Evolutionary conservation across 1,284 basidiomycete species (phyloP), one percentile per base, ranked within the genome.

Genomic region (Pholiota adiposa): DNA sequence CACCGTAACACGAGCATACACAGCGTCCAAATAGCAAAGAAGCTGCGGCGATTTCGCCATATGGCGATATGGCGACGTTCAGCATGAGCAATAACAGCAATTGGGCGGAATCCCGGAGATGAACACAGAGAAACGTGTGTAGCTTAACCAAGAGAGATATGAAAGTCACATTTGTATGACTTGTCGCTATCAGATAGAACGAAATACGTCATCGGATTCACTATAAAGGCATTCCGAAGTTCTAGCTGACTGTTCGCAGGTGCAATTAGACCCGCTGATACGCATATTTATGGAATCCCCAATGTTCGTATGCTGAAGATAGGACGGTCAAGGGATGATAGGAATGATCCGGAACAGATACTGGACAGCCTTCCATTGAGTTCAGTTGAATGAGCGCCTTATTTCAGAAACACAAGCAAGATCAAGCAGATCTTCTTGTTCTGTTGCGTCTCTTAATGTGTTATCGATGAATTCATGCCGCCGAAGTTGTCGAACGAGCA

Each of bases 41-140:
- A 58, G 53, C 46, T 63, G 65, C 63, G 67, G 61, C 43, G 63
- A 65, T 64, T 64, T 63, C 62, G 65, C 67, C 60, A 67, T 65
- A 59, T 52, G 62, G 29, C 53, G 36, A 58, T 58, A 54, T 54
- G 25, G 46, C 49, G 56, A 59, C 63, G 62, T 52, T 50, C 34
- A 50, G 54, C 25, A 44, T 36, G 54, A 54, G 56, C 59, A 40
- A 63, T 59, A 59, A 54, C 48, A 58, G 51, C 60, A 58, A 33
- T 19, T 54, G 54, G 52, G 60, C 50, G 60, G 54, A 61, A 62
- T 61, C 51, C 52, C 65, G 65, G 67, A 65, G 58, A 64, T 68
- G 67, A 65, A 63, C 27, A 25, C 38, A n/a, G 31, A 44, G 21
- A 51, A 62, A 62, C 63, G 43, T 63, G 58, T 57, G 51, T 40